Percentiles rank a stretch among this genome's conserved stretches.
Evolutionary conservation across 352 stramenopile genomes (phyloP).

Genomic region (Phytopythium kandeliae): DNA sequence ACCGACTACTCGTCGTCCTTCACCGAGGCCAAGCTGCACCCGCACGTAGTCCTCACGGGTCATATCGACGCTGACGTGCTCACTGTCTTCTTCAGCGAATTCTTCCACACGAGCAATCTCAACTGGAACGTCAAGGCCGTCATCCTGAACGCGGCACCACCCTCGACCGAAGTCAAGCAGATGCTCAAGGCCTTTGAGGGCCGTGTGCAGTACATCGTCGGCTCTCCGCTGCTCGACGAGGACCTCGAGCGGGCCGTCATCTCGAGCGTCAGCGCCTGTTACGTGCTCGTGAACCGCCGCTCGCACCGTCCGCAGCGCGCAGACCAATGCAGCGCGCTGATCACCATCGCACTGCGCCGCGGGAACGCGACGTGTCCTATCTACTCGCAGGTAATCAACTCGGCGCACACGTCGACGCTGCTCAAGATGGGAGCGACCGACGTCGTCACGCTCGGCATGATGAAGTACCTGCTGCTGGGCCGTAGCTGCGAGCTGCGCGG

Average conservation of each 20-base stretch:
- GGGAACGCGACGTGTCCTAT: constrained; percentile 69
- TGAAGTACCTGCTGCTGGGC: constrained; percentile 71
- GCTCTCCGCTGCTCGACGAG: constrained; percentile 71
- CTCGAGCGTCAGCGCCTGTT: constrained; percentile 49
- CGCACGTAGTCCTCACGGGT: constrained; percentile 69
- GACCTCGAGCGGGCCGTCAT: constrained; percentile 62
- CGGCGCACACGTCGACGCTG: constrained; percentile 51
- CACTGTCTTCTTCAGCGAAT: constrained; percentile 69
- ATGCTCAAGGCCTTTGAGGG: constrained; percentile 68
- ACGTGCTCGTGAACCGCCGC: constrained; percentile 62
- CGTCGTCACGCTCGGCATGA: constrained; percentile 56
- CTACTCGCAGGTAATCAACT: constrained; percentile 74
- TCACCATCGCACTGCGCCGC: constrained; percentile 67
- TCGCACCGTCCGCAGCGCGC: constrained; percentile 45
- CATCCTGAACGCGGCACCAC: constrained; percentile 60
- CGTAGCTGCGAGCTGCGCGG: constrained; percentile 61
- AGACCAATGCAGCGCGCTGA: constrained; percentile 64
- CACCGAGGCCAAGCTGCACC: constrained; percentile 62
- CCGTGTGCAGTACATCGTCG: constrained; percentile 82
- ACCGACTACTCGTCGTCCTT: constrained; percentile 76
- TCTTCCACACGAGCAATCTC: constrained; percentile 81
- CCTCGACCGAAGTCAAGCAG: constrained; percentile 63
- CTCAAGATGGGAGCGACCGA: constrained; percentile 73
- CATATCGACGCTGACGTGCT: constrained; percentile 65
- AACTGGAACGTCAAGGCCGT: constrained; percentile 83